Conservation (phyloP, 441 rosid species). For the Jatropha podagrica region DNA sequence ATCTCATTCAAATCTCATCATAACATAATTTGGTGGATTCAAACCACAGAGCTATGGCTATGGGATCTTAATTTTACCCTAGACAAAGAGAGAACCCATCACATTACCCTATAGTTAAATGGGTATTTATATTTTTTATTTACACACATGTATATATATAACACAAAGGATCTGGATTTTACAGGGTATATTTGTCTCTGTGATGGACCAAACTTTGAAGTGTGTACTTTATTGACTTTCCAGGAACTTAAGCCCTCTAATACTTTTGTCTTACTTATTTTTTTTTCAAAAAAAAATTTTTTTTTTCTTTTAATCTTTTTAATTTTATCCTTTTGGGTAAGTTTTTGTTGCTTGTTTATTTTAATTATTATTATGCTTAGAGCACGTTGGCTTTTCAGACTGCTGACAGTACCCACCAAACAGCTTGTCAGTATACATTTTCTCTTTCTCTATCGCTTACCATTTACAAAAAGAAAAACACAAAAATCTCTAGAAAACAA, state of each 20-base stretch:
- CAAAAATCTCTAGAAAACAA: slow-evolving; percentile 32
- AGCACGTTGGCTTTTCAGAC: slow-evolving; percentile 49
- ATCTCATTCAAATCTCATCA: slow-evolving; percentile 18
- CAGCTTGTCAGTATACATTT: slow-evolving; percentile 19
- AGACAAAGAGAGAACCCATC: background rate
- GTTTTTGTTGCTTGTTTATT: slow-evolving; percentile 11
- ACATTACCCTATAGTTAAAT: slow-evolving; percentile 4
- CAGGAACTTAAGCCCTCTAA: slow-evolving; percentile 15
- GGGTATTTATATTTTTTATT: background rate
- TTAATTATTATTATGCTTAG: slow-evolving; percentile 18
- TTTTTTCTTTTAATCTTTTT: background rate
- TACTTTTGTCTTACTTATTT: slow-evolving; percentile 38
- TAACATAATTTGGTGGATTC: background rate
- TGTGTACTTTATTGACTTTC: slow-evolving; percentile 38
- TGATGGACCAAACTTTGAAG: slow-evolving; percentile 25
- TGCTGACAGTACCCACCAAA: slow-evolving; percentile 37
- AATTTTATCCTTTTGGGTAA: slow-evolving; percentile 16
- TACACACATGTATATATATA: background rate
- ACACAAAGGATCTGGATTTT: background rate
- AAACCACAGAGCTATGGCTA: background rate
- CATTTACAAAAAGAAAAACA: slow-evolving; percentile 17
- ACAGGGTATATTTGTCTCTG: slow-evolving; percentile 40
- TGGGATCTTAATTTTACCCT: background rate
- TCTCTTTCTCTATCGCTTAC: background rate
- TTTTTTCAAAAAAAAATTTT: slow-evolving; percentile 10